Evolutionary conservation across 345 rosid genomes (phyloP).

Genomic region (Moricandia moricandioides): DNA sequence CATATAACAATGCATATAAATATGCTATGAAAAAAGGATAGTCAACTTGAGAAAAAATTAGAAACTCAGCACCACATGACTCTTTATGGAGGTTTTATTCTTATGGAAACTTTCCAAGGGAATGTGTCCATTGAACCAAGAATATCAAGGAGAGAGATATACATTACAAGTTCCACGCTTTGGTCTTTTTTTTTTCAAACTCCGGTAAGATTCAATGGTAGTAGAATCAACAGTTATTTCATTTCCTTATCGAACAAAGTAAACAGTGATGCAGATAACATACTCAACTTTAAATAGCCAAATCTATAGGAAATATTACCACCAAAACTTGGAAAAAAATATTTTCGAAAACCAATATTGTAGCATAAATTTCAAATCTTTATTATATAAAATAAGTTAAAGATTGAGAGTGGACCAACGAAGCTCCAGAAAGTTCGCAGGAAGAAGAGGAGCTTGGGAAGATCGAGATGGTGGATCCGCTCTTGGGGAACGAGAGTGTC

Average conservation of each 20-base stretch:
- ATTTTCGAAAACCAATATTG: too few relatives aligned
- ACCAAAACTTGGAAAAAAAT: neutral
- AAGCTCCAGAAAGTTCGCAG: slow-evolving; percentile 12
- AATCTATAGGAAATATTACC: slow-evolving; percentile 9
- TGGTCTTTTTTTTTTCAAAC: neutral
- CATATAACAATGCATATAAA: neutral
- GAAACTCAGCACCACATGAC: neutral
- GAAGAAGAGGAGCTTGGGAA: slow-evolving; percentile 24
- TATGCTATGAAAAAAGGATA: neutral
- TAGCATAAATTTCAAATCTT: neutral
- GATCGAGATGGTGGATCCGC: slow-evolving; percentile 33
- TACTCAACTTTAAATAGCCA: neutral
- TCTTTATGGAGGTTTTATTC: too few relatives aligned
- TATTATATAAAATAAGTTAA: neutral
- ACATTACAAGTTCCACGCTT: neutral
- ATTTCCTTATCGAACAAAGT: too few relatives aligned
- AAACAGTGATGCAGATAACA: neutral
- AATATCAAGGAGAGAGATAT: neutral
- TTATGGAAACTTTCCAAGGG: neutral
- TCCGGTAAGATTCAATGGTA: neutral
- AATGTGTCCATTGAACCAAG: neutral
- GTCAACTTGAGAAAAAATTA: neutral
- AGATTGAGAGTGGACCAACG: slow-evolving; percentile 4
- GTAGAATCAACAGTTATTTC: neutral
- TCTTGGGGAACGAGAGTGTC: neutral